Base-by-base conservation (phyloP, 345 rosid genomes). In the Gossypium stocksii region DNA sequence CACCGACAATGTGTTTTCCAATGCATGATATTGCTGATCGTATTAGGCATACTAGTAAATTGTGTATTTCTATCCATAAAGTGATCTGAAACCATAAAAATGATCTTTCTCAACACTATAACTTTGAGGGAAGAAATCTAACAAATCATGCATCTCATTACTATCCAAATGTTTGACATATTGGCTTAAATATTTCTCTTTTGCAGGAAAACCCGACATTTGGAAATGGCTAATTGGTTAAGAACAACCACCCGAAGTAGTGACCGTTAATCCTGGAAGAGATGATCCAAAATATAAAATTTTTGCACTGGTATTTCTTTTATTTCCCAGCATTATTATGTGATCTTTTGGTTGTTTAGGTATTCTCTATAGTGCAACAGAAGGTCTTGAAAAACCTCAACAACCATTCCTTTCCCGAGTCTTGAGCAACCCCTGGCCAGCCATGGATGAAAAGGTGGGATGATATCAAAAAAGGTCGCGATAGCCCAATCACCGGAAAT, bases 181-280 rank as follows among this genome's bases (percentile, higher is more conserved):
- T 70, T 67, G 22, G 29, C 19, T n/a, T 16, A 20, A 4, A 12
- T 54, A 11, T 66, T 51, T 74, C 38, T 72, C 49, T 68, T 76
- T 6, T 76, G 80, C 88, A 94, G 96, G 97, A 94, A 82, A 92
- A 94, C 82, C 98, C 22, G 92, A 89, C 72, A 89, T 94, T 43
- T 94, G 98, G 98, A 94, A 89, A 76, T 94, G 98, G 98, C 80
- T 93, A 76, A 89, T 86, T 38, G 86, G 82, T 20, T 97, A 93
- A 80, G 97, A 93, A 86, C 91, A 88, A 83, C 90, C 97, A 51
- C 98, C 97, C 0, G 94, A 92, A 76, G 80, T 82, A 25, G 89
- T 94, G 74, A 85, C 77, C 63, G 51, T 52, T 67, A 92, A 92
- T 85, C 92, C 93, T 43, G 98, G 90, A 76, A 87, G 88, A 70